Evolutionary conservation across 1,139 yeast genomes (phyloP), one percentile per base, ranked within the genome.

Genomic region (Scheffersomyces titani): DNA sequence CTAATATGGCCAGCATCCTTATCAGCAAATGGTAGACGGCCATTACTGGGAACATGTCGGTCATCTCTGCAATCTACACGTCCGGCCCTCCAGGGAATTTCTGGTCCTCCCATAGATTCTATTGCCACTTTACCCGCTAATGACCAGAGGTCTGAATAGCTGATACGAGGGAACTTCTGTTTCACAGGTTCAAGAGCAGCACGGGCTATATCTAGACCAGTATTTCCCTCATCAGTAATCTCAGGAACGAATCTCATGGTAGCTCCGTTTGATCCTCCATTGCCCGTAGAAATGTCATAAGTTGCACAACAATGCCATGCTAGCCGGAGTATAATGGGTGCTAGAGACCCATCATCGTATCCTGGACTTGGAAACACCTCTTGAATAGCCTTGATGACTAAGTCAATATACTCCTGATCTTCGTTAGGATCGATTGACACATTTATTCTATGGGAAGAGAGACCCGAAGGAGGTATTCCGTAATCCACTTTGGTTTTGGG

Each of bases 251-350:
- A 78, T 57, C 88, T 74, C 90, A 87, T 87, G 18, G 91, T 86
- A 16, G 88, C 82, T 2, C 90, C 91, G 65, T 86, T 85, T 16
- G 89, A 85, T 1, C 91, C 91, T 3, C 91, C 92, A 3, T 86
- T 84, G 11, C 82, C 82, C 4, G 83, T 69, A 13, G 64, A 68
- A 59, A 72, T 74, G 66, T 87, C 86, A 69, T 82, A 88, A 6
- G 92, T 86, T 19, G 90, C 91, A 51, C 87, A 81, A 50, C 87
- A 83, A 68, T 88, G 91, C 92, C 92, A 87, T 20, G 91, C 88
- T 50, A 88, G 74, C 54, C 91, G 77, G 21, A 87, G 82, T 13
- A 87, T 70, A 3, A 87, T 74, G 19, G 92, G 92, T 1, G 89
- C 92, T 55, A 81, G 77, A 3, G 89, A 83, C 2, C 91, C 91